A percentile compares a stretch with the other conserved stretches of the same genome.
phyloP scores from a whole-genome alignment of 1,139 yeast genomes.

The Kodamaea suecica region DNA sequence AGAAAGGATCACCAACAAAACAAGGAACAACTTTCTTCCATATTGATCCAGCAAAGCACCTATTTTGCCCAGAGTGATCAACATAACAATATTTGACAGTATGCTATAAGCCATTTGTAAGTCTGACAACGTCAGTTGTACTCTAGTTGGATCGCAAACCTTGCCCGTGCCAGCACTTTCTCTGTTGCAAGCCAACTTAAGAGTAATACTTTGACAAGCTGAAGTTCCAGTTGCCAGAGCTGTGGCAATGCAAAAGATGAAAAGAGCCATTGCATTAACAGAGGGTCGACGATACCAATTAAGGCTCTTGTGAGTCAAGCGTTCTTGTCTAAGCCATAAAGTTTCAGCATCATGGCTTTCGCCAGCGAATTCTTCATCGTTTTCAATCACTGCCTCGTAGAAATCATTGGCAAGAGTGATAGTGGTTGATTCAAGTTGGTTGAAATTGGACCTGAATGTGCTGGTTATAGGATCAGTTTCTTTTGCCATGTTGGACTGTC shows the following conservation, averaged over 20 bases:
- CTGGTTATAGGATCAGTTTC: not conserved
- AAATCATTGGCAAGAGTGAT: conserved; percentile 26
- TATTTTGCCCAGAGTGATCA: conserved; percentile 43
- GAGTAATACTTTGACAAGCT: conserved; percentile 29
- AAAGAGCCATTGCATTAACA: conserved; percentile 29
- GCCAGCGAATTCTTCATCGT: conserved; percentile 26
- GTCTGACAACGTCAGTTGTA: conserved; percentile 36
- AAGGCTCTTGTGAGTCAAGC: conserved; percentile 24
- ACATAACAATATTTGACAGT: conserved; percentile 27
- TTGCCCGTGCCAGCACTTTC: conserved; percentile 8
- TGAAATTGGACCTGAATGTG: not conserved
- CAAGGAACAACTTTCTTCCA: conserved; percentile 54
- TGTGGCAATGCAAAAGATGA: conserved; percentile 28
- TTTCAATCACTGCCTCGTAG: conserved; percentile 28
- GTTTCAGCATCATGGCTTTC: conserved; percentile 35
- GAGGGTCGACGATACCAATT: conserved; percentile 38
- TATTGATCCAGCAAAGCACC: conserved; percentile 61
- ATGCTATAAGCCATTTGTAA: conserved; percentile 28
- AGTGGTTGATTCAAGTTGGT: conserved; percentile 1
- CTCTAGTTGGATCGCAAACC: conserved; percentile 28
- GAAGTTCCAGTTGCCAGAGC: conserved; percentile 32
- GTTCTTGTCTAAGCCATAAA: conserved; percentile 37
- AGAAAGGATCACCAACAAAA: conserved; percentile 24
- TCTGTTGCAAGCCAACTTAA: conserved; percentile 37
- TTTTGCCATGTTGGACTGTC: not conserved